A percentile compares a stretch with the other conserved stretches of the same genome.
phyloP scores from a whole-genome alignment of 164 flowering plant species.

The Berberis vulgaris region DNA sequence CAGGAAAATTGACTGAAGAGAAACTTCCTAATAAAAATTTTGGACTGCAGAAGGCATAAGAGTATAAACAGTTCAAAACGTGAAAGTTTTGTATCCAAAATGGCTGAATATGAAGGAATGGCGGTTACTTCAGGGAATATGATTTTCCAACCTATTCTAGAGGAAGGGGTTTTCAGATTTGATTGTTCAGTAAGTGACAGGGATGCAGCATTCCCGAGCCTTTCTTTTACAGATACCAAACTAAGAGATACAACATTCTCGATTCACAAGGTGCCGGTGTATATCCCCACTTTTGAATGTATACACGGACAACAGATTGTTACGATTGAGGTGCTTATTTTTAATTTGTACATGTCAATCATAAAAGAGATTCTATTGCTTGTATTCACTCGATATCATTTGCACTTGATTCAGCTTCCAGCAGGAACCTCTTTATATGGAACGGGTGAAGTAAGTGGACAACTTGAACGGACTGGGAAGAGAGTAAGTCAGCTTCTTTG shows the following conservation, averaged over 20 bases:
- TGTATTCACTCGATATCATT: slow-evolving; percentile 5
- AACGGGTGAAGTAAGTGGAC: slow-evolving; percentile 91
- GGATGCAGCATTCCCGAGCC: slow-evolving; percentile 64
- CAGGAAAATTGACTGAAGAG: slow-evolving; percentile 17
- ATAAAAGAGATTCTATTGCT: neutral
- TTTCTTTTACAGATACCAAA: slow-evolving; percentile 53
- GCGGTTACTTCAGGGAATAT: slow-evolving; percentile 37
- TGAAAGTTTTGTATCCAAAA: slow-evolving; percentile 25
- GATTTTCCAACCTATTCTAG: slow-evolving; percentile 71
- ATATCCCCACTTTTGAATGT: slow-evolving; percentile 54
- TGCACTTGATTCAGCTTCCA: slow-evolving; percentile 51
- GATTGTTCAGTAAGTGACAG: slow-evolving; percentile 69
- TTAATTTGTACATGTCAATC: neutral
- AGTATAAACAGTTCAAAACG: slow-evolving; percentile 9
- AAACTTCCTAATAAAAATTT: slow-evolving; percentile 24
- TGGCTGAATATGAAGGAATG: slow-evolving; percentile 32
- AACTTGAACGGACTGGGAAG: slow-evolving; percentile 86
- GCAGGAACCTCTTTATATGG: slow-evolving; percentile 79
- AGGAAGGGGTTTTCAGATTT: slow-evolving; percentile 86
- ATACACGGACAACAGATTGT: slow-evolving; percentile 56
- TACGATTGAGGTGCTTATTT: slow-evolving; percentile 37
- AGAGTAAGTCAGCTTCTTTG: slow-evolving; percentile 39
- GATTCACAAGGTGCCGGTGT: slow-evolving; percentile 38
- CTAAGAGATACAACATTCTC: slow-evolving; percentile 52
- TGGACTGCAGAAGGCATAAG: slow-evolving; percentile 34